Evolutionary conservation across 257 asterid species (phyloP).

Genomic region (Nicotiana knightiana): DNA sequence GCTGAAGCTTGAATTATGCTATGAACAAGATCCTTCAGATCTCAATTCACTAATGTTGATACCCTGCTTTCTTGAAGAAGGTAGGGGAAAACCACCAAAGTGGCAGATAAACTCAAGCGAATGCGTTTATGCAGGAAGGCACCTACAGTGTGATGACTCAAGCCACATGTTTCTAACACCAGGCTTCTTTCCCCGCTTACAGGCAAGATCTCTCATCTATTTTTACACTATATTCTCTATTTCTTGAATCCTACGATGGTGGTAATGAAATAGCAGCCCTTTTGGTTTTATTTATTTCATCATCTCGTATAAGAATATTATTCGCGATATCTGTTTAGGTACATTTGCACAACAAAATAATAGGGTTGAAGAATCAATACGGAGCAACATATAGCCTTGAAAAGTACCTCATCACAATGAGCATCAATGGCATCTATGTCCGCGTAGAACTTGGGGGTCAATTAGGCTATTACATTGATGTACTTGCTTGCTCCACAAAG

Average conservation of each 20-base stretch:
- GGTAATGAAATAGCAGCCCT: background rate
- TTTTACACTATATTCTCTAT: background rate
- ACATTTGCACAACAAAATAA: slow-evolving; percentile 67
- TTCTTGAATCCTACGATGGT: background rate
- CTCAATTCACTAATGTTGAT: slow-evolving; percentile 47
- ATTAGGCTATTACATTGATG: slow-evolving; percentile 52
- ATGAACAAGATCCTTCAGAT: slow-evolving; percentile 59
- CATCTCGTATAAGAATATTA: background rate
- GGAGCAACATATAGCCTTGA: slow-evolving; percentile 75
- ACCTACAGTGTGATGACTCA: slow-evolving; percentile 70
- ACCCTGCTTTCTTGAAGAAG: slow-evolving; percentile 68
- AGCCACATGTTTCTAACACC: slow-evolving; percentile 66
- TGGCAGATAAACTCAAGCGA: slow-evolving; percentile 45
- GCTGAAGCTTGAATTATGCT: slow-evolving; percentile 81
- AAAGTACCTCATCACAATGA: slow-evolving; percentile 56
- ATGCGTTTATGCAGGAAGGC: slow-evolving; percentile 61
- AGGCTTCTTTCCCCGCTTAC: slow-evolving; percentile 77
- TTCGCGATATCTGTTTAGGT: slow-evolving; percentile 38
- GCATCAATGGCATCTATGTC: slow-evolving; percentile 59
- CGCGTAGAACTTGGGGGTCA: slow-evolving; percentile 80
- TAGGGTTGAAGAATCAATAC: slow-evolving; percentile 52
- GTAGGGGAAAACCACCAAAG: slow-evolving; percentile 58
- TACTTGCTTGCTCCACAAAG: slow-evolving; percentile 71
- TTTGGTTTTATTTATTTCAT: background rate
- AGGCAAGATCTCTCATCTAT: slow-evolving; percentile 36